Conservation (phyloP, 2,329 filamentous ascomycete species). For the Magnaporthiopsis incrustans region DNA sequence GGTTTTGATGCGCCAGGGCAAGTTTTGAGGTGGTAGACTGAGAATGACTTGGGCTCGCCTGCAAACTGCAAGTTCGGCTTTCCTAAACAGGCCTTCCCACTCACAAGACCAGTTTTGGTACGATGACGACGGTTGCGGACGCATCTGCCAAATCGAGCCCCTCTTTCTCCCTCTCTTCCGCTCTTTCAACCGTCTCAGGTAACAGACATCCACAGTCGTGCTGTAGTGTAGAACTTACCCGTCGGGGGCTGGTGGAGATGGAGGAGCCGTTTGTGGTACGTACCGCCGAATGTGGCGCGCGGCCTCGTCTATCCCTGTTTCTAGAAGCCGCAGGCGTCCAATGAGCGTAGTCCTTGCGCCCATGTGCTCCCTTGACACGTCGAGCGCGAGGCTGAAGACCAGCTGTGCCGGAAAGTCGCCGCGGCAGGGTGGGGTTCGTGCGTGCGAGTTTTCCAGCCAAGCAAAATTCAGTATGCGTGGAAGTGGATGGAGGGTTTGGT, state of each 20-base stretch:
- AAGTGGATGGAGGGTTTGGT: neutral
- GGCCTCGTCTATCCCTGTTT: neutral
- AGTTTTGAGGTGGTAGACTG: neutral
- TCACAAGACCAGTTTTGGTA: neutral
- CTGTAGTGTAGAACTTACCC: neutral
- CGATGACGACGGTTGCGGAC: neutral
- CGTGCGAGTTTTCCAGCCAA: neutral
- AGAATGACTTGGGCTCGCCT: neutral
- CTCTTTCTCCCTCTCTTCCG: neutral
- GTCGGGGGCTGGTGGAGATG: neutral
- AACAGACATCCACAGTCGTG: neutral
- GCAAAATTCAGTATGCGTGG: neutral
- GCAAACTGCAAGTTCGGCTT: neutral
- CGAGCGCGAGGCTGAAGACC: slow-evolving; percentile 17
- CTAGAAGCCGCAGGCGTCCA: slow-evolving; percentile 10
- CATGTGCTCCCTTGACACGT: slow-evolving; percentile 16
- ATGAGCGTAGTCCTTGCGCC: slow-evolving; percentile 13
- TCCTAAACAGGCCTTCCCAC: neutral
- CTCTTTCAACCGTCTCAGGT: neutral
- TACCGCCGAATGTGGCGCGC: neutral
- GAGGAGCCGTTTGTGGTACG: neutral
- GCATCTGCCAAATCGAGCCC: neutral
- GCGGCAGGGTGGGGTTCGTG: too few relatives aligned
- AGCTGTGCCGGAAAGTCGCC: neutral
- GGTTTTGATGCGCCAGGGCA: neutral